phyloP scores from a whole-genome alignment of 2,329 filamentous ascomycete species.

The Aspergillus transmontanensis region DNA sequence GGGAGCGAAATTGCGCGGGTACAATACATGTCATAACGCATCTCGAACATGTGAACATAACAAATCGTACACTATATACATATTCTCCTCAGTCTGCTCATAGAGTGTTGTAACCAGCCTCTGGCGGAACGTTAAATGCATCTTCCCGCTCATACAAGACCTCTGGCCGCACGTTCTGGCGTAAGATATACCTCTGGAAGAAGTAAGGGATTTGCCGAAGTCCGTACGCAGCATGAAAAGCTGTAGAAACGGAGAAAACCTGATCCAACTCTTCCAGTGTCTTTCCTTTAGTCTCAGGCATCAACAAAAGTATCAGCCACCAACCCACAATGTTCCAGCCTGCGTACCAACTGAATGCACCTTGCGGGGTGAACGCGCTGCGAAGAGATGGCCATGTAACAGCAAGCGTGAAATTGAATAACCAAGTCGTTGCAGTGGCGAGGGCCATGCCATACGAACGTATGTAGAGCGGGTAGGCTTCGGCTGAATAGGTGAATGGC shows the following conservation, averaged over 20 bases:
- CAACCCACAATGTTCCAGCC: slow-evolving; percentile 47
- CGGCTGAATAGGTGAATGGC: slow-evolving; percentile 68
- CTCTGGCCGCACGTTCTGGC: slow-evolving; percentile 43
- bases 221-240: slow-evolving; percentile 44
- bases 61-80: not conserved
- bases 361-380: slow-evolving; percentile 52
- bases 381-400: slow-evolving; percentile 57
- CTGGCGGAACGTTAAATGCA: slow-evolving; percentile 14
- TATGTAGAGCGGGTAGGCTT: slow-evolving; percentile 67
- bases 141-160: slow-evolving; percentile 41
- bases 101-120: slow-evolving; percentile 27
- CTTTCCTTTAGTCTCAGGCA: slow-evolving; percentile 46
- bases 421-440: slow-evolving; percentile 64
- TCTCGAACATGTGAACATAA: not conserved
- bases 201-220: slow-evolving; percentile 42
- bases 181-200: slow-evolving; percentile 37
- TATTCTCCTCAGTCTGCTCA: not conserved
- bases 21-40: slow-evolving; percentile 8
- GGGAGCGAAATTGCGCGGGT: no score
- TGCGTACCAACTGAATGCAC: slow-evolving; percentile 56
- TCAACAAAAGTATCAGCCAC: slow-evolving; percentile 14
- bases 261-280: slow-evolving; percentile 54
- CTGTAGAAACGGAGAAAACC: slow-evolving; percentile 57
- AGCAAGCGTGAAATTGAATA: slow-evolving; percentile 58
- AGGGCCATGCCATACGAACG: slow-evolving; percentile 65